Percentiles rank a stretch among this genome's conserved stretches.
Evolutionary conservation across 2,329 filamentous ascomycete species (phyloP).

Genomic region (Dryadomyces quercus-mongolicae): DNA sequence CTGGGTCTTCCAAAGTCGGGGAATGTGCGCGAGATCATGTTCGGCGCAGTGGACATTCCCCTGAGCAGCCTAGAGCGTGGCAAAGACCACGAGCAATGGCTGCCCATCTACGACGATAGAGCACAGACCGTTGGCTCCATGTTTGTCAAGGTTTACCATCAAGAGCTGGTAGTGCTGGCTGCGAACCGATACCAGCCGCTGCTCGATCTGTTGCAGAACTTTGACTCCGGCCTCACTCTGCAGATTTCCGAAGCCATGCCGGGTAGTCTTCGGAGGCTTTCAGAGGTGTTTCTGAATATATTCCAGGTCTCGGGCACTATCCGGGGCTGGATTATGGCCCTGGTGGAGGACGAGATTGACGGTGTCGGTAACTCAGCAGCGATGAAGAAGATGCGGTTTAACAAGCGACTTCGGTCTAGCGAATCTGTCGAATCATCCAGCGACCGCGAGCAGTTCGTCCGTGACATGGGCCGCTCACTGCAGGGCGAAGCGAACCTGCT

Average conservation of each 20-base stretch:
- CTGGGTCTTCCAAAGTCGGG: slow-evolving; percentile 28
- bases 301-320: slow-evolving; percentile 84
- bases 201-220: slow-evolving; percentile 72
- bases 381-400: slow-evolving; percentile 62
- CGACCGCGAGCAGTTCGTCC: slow-evolving; percentile 60
- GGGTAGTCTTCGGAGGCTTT: slow-evolving; percentile 63
- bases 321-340: slow-evolving; percentile 78
- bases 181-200: slow-evolving; percentile 74
- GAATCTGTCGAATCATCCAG: slow-evolving; percentile 51
- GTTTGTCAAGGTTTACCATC: slow-evolving; percentile 69
- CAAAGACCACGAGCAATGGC: slow-evolving; percentile 79
- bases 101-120: slow-evolving; percentile 65
- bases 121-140: slow-evolving; percentile 72
- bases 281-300: slow-evolving; percentile 82
- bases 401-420: slow-evolving; percentile 55
- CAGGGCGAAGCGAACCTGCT: slow-evolving; percentile 86
- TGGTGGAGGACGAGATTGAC: slow-evolving; percentile 96
- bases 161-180: slow-evolving; percentile 83
- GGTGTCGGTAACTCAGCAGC: slow-evolving; percentile 74
- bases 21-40: slow-evolving; percentile 37
- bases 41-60: slow-evolving; percentile 69
- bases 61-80: slow-evolving; percentile 67
- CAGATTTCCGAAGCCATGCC: slow-evolving; percentile 74
- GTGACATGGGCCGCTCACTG: slow-evolving; percentile 67
- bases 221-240: slow-evolving; percentile 70